Evolutionary conservation across 2,329 filamentous ascomycete species (phyloP).

Genomic region (Emergomyces orientalis): DNA sequence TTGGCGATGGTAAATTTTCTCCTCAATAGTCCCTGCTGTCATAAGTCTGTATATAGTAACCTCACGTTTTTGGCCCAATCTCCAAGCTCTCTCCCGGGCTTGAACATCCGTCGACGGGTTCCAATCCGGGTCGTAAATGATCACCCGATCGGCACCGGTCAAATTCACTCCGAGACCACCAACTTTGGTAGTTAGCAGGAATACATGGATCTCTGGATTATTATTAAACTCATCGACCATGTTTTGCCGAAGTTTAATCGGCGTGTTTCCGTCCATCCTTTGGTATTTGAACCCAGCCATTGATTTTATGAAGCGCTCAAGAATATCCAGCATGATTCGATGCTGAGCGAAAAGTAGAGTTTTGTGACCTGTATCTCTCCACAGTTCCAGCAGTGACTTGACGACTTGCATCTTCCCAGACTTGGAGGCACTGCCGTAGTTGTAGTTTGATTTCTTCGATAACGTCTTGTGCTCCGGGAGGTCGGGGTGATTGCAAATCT

Average conservation of each 20-base stretch:
- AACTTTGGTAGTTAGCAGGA: conserved; percentile 89
- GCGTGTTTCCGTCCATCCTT: conserved; percentile 88
- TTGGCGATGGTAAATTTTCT: conserved; percentile 98
- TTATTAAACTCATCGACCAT: conserved; percentile 92
- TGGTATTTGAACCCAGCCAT: conserved; percentile 65
- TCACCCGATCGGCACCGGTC: conserved; percentile 88
- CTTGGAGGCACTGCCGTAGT: conserved; percentile 67
- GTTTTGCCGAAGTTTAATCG: conserved; percentile 75
- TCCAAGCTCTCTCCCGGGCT: conserved; percentile 90
- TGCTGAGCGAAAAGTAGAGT: conserved; percentile 88
- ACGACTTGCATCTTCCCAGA: conserved; percentile 97
- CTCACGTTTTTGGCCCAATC: conserved; percentile 85
- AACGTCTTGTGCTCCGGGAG: conserved; percentile 59
- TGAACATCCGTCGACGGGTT: conserved; percentile 95
- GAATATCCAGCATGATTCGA: conserved; percentile 88
- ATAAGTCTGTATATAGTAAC: conserved; percentile 97
- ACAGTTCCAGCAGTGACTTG: conserved; percentile 74
- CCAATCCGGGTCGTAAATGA: conserved; percentile 98
- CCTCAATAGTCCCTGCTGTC: conserved; percentile 95
- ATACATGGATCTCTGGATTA: conserved; percentile 68
- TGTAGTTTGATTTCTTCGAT: conserved; percentile 54
- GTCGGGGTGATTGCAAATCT: conserved; percentile 97
- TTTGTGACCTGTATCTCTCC: conserved; percentile 89
- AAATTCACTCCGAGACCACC: conserved; percentile 89
- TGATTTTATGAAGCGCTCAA: conserved; percentile 67